These are phyloP conservation scores for Geotrichum restrictum DNA, from an alignment of 1,139 yeast species.

Conservation along the genomic window DNA sequence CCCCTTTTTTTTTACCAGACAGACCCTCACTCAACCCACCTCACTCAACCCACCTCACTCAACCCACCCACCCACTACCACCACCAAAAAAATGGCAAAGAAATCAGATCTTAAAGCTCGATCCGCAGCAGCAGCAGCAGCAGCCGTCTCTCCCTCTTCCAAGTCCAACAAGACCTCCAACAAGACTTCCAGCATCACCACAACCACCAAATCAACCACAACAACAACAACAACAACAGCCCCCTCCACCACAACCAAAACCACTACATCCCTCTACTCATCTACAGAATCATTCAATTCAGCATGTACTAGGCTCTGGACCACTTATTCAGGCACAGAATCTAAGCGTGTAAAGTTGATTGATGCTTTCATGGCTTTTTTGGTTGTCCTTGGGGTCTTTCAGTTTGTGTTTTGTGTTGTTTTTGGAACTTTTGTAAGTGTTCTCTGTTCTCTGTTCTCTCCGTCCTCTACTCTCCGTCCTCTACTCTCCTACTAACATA, in stretches of 20 bases:
- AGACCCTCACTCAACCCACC: too few relatives aligned
- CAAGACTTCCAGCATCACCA: background rate
- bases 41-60: background rate
- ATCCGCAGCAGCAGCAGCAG: constrained; percentile 12
- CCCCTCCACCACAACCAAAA: background rate
- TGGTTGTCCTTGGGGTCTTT: constrained; percentile 68
- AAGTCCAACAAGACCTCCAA: background rate
- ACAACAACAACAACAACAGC: background rate
- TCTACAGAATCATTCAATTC: constrained; percentile 6
- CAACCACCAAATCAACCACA: constrained; percentile 4
- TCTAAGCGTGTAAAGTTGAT: constrained; percentile 49
- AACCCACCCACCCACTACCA: too few relatives aligned
- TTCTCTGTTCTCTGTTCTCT: background rate
- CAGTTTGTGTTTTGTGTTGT: constrained; percentile 75
- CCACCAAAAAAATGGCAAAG: constrained; percentile 21
- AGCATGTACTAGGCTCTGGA: constrained; percentile 22
- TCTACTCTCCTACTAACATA: constrained; percentile 1
- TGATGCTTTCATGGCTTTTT: constrained; percentile 69
- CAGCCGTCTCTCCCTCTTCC: constrained; percentile 9
- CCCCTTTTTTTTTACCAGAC: background rate
- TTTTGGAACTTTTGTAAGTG: constrained; percentile 66
- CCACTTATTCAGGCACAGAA: constrained; percentile 27
- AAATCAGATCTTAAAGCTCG: constrained; percentile 9
- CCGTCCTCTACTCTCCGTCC: background rate
- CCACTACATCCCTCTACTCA: background rate